Conservation (phyloP, 257 asterid species). For the Ligustrum vulgare region DNA sequence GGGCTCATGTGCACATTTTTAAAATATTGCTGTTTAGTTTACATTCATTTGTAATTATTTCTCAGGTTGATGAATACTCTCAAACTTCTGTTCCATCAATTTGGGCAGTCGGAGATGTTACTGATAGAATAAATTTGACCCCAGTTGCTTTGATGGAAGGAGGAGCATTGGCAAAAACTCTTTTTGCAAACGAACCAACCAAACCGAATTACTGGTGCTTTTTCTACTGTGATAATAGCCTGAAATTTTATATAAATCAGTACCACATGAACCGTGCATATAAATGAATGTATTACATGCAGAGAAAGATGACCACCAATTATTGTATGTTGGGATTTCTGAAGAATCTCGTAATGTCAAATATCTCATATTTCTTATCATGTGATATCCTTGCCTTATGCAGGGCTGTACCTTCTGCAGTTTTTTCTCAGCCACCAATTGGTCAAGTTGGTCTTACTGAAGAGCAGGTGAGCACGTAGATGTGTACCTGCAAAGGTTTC, state of each 20-base stretch:
- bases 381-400: slow-evolving; percentile 26
- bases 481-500: slow-evolving; percentile 17
- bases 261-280: background rate
- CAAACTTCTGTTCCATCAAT: slow-evolving; percentile 90
- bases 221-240: slow-evolving; percentile 17
- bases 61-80: slow-evolving; percentile 88
- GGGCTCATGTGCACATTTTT: slow-evolving; percentile 3
- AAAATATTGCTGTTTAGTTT: slow-evolving; percentile 7
- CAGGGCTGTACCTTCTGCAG: slow-evolving; percentile 89
- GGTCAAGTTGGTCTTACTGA: slow-evolving; percentile 92
- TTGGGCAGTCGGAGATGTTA: slow-evolving; percentile 99
- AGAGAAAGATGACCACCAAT: background rate
- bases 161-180: slow-evolving; percentile 90
- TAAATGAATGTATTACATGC: background rate
- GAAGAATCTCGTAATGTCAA: background rate
- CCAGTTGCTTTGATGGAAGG: slow-evolving; percentile 99
- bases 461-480: slow-evolving; percentile 62
- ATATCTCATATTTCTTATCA: slow-evolving; percentile 15
- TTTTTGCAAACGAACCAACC: slow-evolving; percentile 76
- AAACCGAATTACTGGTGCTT: slow-evolving; percentile 80
- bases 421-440: slow-evolving; percentile 96
- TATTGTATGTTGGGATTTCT: background rate
- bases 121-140: slow-evolving; percentile 94
- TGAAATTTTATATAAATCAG: background rate
- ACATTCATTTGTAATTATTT: slow-evolving; percentile 19